Percentiles rank a stretch among this genome's conserved stretches.
Conservation (phyloP, 768 basidiomycete species). For the Podaxis sp. region DNA sequence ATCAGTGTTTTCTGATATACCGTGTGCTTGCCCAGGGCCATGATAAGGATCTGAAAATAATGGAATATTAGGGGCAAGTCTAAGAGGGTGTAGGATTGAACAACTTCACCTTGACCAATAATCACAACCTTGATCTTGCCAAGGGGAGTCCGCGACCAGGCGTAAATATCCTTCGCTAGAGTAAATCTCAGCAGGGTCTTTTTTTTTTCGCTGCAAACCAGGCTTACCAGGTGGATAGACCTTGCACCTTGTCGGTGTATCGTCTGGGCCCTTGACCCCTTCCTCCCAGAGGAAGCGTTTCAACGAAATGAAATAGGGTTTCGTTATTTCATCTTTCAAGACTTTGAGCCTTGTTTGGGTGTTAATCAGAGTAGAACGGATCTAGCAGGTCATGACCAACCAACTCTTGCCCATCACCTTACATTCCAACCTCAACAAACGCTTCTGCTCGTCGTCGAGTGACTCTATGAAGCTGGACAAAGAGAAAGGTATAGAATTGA, state of each 20-base stretch:
- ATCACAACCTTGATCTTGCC: slow-evolving; percentile 86
- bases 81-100: not conserved
- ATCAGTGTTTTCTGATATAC: slow-evolving; percentile 30
- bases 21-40: slow-evolving; percentile 77
- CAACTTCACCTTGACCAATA: slow-evolving; percentile 59
- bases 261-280: slow-evolving; percentile 51
- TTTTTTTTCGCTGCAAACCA: not conserved
- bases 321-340: slow-evolving; percentile 68
- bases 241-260: slow-evolving; percentile 41
- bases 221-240: slow-evolving; percentile 78
- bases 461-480: slow-evolving; percentile 45
- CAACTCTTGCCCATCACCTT: slow-evolving; percentile 73
- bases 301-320: slow-evolving; percentile 71
- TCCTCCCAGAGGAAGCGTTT: slow-evolving; percentile 68
- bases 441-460: slow-evolving; percentile 52
- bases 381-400: slow-evolving; percentile 30
- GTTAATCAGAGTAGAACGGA: not conserved
- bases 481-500: slow-evolving; percentile 73
- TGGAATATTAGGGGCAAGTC: not conserved
- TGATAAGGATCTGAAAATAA: slow-evolving; percentile 69
- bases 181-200: not conserved
- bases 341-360: slow-evolving; percentile 55
- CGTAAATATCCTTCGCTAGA: slow-evolving; percentile 74
- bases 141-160: slow-evolving; percentile 88
- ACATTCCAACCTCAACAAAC: slow-evolving; percentile 62